Evolutionary conservation across 2,329 filamentous ascomycete species (phyloP).

Genomic region (Zalaria obscura): DNA sequence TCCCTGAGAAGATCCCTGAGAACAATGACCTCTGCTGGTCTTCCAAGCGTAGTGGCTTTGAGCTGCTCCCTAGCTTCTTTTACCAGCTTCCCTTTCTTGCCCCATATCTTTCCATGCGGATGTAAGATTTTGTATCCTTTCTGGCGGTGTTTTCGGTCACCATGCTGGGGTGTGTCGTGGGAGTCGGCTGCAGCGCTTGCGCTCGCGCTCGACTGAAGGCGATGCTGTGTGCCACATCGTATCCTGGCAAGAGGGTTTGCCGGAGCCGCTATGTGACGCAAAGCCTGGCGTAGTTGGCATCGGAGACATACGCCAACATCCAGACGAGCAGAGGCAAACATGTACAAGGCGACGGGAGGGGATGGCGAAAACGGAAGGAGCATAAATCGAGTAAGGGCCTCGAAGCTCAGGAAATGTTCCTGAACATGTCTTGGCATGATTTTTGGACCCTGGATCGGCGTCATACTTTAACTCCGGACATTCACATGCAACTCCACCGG

Average conservation of each 20-base stretch:
- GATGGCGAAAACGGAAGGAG: too few species aligned
- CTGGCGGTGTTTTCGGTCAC: not conserved
- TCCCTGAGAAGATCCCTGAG: conserved; percentile 5
- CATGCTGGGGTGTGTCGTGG: not conserved
- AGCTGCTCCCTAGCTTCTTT: conserved; percentile 4
- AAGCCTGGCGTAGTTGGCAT: conserved; percentile 6
- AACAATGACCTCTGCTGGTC: conserved; percentile 7
- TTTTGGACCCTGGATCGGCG: not conserved
- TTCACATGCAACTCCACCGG: not conserved
- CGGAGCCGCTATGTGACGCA: not conserved
- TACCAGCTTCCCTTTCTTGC: conserved; percentile 3
- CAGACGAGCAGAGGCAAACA: conserved; percentile 4
- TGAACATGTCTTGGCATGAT: too few species aligned
- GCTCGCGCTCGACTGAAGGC: not conserved
- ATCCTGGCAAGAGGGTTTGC: not conserved
- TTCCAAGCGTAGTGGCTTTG: conserved; percentile 5
- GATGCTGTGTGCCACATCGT: conserved; percentile 2
- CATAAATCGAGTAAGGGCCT: too few species aligned
- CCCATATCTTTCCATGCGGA: not conserved
- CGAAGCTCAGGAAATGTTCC: too few species aligned
- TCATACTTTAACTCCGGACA: not conserved
- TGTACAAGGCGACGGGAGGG: not conserved
- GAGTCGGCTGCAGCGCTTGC: not conserved
- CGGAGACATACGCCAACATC: conserved; percentile 7
- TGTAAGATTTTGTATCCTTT: not conserved